Evolutionary conservation across 1,139 yeast genomes (phyloP), one percentile per base, ranked within the genome.

Genomic region (Geotrichum klebahnii): DNA sequence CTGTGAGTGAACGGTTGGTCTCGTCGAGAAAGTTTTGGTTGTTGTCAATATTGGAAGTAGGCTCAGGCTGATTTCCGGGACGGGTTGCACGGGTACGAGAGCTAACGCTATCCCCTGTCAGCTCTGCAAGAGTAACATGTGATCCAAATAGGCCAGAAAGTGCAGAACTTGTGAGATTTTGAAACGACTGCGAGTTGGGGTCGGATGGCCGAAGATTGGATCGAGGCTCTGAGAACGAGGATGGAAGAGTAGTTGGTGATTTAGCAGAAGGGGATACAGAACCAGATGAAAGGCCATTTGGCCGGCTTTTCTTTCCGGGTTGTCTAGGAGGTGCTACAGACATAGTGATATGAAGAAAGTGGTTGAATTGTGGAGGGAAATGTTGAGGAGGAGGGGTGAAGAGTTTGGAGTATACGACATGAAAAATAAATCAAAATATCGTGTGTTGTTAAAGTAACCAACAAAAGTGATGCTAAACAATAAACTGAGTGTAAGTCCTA

Each of bases 71-170:
- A n/a, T 24, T 16, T 16, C 14, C 6, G 20, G 33, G 2, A 34
- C 37, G 14, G 29, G 36, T 31, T 20, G 22, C n/a, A 2, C 36
- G 29, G 4, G 32, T 36, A 2, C 23, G 14, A 12, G 51, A 26
- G 10, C 49, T 36, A 16, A 46, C 3, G 20, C 32, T 52, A 38
- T 68, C 72, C n/a, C 71, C 72, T 24, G 61, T 62, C 29, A 68
- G 60, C 52, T 68, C 72, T 1, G 70, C 67, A 38, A 68, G 61
- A 19, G 70, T 65, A 5, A 64, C 67, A 39, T 63, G 61, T 8
- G 71, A 67, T 20, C 72, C 72, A 54, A 68, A 68, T 14, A 68
- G 70, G 6, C 67, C 67, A 3, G 64, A 56, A 5, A 68, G 58
- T 3, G 71, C 67, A n/a, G 63, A 59, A 6, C 61, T 53, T 20